Evolutionary conservation across 495 filamentous ascomycete species (phyloP).

Genomic region (Arthonia radiata): DNA sequence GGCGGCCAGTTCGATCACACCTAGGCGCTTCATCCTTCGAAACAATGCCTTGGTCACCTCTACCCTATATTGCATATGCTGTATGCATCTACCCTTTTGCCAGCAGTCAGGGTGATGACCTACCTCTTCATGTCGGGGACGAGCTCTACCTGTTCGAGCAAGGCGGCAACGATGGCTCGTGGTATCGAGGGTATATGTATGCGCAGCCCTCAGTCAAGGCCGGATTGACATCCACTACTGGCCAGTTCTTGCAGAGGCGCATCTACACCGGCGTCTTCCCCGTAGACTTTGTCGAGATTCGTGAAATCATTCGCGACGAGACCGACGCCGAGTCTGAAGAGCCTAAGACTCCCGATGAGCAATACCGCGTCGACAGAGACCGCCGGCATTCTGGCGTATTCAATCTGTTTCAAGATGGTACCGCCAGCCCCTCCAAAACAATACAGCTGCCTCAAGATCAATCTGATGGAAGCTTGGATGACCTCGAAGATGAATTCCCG

Average conservation of each 20-base stretch:
- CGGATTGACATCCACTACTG: slow-evolving; percentile 73
- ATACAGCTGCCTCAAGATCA: too few relatives aligned
- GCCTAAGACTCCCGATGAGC: too few relatives aligned
- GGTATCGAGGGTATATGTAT: slow-evolving; percentile 87
- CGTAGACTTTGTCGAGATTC: slow-evolving; percentile 64
- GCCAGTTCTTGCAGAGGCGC: slow-evolving; percentile 77
- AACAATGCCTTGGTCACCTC: slow-evolving; percentile 80
- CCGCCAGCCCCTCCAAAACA: too few relatives aligned
- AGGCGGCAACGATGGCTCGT: slow-evolving; percentile 57
- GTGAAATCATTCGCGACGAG: slow-evolving; percentile 18
- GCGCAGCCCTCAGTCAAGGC: slow-evolving; percentile 82
- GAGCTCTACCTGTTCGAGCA: slow-evolving; percentile 98
- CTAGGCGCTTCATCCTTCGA: too few relatives aligned
- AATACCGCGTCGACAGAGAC: too few relatives aligned
- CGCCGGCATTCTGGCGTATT: too few relatives aligned
- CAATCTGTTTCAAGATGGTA: too few relatives aligned
- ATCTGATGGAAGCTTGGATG: too few relatives aligned
- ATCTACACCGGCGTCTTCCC: slow-evolving; percentile 97
- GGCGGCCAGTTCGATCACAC: too few relatives aligned
- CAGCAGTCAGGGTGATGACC: slow-evolving; percentile 62
- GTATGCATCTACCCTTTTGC: slow-evolving; percentile 84
- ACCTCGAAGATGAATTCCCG: too few relatives aligned
- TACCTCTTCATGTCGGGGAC: slow-evolving; percentile 93
- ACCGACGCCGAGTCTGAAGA: slow-evolving; percentile 25
- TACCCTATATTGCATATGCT: slow-evolving; percentile 92